A percentile compares a stretch with the other conserved stretches of the same genome.
Evolutionary conservation across 306 rosid genomes (phyloP).

Genomic region (Cyamopsis tetragonoloba): DNA sequence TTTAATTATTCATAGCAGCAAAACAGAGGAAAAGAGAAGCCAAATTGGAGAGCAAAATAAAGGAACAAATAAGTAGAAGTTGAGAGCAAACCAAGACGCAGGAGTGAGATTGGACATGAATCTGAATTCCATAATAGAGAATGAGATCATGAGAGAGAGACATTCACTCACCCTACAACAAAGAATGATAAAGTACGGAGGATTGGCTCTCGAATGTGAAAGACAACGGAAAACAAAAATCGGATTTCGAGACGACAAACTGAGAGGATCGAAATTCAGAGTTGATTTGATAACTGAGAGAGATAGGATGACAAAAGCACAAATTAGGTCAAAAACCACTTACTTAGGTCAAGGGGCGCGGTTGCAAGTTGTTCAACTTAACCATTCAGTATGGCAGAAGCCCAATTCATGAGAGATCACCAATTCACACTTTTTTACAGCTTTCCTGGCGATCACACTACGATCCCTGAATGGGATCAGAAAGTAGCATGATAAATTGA

Average conservation of each 20-base stretch:
- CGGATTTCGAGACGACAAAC: neutral
- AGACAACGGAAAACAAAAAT: too few species aligned
- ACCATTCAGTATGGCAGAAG: neutral
- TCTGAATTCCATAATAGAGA: neutral
- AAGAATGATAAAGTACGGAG: neutral
- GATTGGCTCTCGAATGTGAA: too few species aligned
- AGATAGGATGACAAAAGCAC: neutral
- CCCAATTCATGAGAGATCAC: neutral
- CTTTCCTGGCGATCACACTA: neutral
- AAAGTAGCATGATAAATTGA: neutral
- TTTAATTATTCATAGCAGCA: neutral
- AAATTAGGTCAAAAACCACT: neutral
- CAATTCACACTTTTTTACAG: neutral
- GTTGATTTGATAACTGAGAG: too few species aligned
- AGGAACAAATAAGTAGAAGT: neutral
- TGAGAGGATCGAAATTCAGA: too few species aligned
- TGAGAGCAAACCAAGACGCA: neutral
- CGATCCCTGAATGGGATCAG: neutral
- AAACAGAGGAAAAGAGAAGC: neutral
- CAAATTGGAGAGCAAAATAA: neutral
- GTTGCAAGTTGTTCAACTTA: neutral
- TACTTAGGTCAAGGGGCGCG: neutral
- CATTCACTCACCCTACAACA: neutral
- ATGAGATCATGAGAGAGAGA: too few species aligned
- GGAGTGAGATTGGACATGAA: neutral